Evolutionary conservation across 2,329 filamentous ascomycete species (phyloP), one percentile per base, ranked within the genome.

Genomic region (Dothideomycetidae sp.): DNA sequence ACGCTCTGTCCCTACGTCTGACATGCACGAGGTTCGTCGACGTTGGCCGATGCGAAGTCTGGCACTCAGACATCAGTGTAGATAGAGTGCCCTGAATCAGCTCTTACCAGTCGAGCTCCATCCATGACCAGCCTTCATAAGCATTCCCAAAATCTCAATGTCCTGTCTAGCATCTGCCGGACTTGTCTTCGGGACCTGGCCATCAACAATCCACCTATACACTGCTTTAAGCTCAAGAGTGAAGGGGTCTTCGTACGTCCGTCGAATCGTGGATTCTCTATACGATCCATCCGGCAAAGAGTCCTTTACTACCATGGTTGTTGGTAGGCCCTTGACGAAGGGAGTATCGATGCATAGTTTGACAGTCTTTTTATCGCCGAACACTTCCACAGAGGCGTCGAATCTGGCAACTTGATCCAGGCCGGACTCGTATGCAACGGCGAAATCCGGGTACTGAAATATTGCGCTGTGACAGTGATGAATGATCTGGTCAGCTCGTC

Each of bases 361-460:
- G 0, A 77, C 65, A 0, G 63, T 66, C 53, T 76, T 77, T 5
- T 61, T 55, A 11, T 58, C 50, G 0, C 64, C 64, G 44, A 72
- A 76, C 0, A 77, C 57, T 2, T 64, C 64, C 5, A 73, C 50
- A 30, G 65, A 59, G 0, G 68, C 66, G 37, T 73, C 69, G 34
- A 73, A 72, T 0, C 53, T 46, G 0, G 71, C 68, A 1, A 78
- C 62, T 0, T 51, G 47, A 44, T 70, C 63, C 14, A 74, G 57
- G 0, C 73, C 72, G 0, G 63, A 66, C 44, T 78, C 73, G 44
- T 75, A 78, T 0, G 63, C 60, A 2, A 73, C 61, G 0, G 67
- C 57, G 40, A 73, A 77, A 14, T 53, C 53, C n/a, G 38, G 40
- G 42, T 63, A 68, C 15, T 62, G 53, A 48, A 67, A 67, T 2